phyloP scores from a whole-genome alignment of 2,329 filamentous ascomycete genomes.

The Diplodia mutila region DNA sequence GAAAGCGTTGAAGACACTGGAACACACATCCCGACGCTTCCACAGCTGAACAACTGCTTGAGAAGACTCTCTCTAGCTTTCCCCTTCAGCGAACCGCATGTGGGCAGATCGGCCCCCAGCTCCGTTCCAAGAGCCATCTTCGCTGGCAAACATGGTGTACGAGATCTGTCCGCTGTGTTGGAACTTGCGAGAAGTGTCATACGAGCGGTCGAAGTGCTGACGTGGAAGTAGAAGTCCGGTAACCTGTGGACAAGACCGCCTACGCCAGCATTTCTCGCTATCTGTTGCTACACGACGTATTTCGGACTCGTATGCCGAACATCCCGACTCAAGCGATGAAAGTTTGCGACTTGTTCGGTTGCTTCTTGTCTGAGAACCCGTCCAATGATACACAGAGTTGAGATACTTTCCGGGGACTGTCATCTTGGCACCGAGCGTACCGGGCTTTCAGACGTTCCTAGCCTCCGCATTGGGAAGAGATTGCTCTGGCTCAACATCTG shows the following conservation, averaged over 20 bases:
- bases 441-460: neutral
- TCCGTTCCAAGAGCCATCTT: neutral
- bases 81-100: neutral
- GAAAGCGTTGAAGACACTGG: neutral
- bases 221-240: neutral
- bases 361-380: neutral
- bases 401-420: too few species aligned
- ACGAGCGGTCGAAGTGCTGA: neutral
- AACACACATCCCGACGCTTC: neutral
- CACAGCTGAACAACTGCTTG: neutral
- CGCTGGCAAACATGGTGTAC: neutral
- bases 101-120: neutral
- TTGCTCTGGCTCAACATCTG: neutral
- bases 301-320: neutral
- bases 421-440: neutral
- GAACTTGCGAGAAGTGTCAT: neutral
- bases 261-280: neutral
- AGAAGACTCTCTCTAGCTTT: neutral
- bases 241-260: neutral
- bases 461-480: neutral
- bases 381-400: neutral
- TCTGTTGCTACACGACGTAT: neutral
- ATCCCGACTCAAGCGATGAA: neutral
- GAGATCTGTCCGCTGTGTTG: neutral
- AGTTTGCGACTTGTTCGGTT: neutral